A percentile compares a stretch with the other conserved stretches of the same genome.
phyloP scores from a whole-genome alignment of 768 basidiomycete species.

The Mycena crocata region DNA sequence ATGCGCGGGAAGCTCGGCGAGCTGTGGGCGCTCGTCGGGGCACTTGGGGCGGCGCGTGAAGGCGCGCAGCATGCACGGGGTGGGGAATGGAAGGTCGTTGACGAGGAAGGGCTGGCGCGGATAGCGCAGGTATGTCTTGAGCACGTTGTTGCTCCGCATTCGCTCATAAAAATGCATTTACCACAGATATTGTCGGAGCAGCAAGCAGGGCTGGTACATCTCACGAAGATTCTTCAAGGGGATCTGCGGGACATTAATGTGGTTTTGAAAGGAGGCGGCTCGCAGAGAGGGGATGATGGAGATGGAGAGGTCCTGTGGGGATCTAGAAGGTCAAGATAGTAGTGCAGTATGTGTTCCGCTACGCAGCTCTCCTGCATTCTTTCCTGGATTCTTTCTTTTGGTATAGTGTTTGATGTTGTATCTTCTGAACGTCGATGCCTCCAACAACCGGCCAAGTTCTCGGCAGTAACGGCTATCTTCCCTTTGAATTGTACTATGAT shows the following conservation, averaged over 20 bases:
- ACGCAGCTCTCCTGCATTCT: too few species aligned
- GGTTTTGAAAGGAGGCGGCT: constrained; percentile 61
- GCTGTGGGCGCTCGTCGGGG: constrained; percentile 86
- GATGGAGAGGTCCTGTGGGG: constrained; percentile 26
- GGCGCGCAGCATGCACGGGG: not conserved
- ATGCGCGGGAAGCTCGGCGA: constrained; percentile 83
- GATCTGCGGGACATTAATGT: constrained; percentile 74
- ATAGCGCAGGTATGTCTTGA: constrained; percentile 81
- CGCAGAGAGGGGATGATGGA: constrained; percentile 31
- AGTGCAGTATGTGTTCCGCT: not conserved
- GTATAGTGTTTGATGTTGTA: too few species aligned
- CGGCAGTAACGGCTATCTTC: too few species aligned
- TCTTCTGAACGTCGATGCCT: too few species aligned
- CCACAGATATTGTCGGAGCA: constrained; percentile 78
- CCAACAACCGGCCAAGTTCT: too few species aligned
- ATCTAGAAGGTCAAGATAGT: constrained; percentile 33
- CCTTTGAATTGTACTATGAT: too few species aligned
- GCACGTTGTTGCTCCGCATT: constrained; percentile 33
- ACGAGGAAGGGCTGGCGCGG: constrained; percentile 84
- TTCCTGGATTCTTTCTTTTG: too few species aligned
- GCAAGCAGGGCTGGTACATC: constrained; percentile 82
- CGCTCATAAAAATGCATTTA: not conserved
- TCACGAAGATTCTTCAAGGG: constrained; percentile 79
- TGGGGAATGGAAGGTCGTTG: constrained; percentile 46
- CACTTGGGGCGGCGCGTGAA: constrained; percentile 72